Base-by-base conservation (phyloP, 768 basidiomycete genomes). In the Leccinum variicolor region DNA sequence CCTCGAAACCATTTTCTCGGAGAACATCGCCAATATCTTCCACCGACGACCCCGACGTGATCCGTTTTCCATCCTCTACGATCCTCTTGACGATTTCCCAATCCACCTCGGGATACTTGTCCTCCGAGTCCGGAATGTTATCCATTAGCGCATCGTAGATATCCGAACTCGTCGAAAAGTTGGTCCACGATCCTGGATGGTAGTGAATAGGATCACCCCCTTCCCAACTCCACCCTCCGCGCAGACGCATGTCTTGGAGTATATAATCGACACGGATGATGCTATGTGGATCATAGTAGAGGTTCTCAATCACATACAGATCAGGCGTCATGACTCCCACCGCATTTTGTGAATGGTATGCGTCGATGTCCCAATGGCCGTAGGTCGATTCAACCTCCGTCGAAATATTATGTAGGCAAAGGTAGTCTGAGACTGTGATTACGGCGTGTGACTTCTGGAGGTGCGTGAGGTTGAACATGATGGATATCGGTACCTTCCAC, bases 391-490 rank as follows among this genome's bases (percentile, higher is more conserved):
- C 80, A 23, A 62, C 25, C 13, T 61, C 59, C 2, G 63, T 61
- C 3, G 71, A 67, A 13, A 74, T 69, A 23, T 69, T 68, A 45
- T 81, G 75, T 26, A 80, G 64, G 15, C 73, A 71, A 59, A 80
- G 64, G 56, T 77, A 81, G 26, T 79, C 80, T 6, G 73, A 65
- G 21, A 72, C 68, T 3, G 75, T 74, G 59, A 80, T 62, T 21
- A 80, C 71, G 8, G 74, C 61, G 29, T 79, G 72, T 0, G 66
- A 62, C 48, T 65, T 55, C 43, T 68, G 74, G 19, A 80, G 67
- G 56, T 73, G 71, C 3, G 77, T 72, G 15, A 80, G 50, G 63
- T 81, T 75, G 58, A 80, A 68, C 80, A 80, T 80, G 57, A 73
- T 8, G 50, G 70, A 66, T 50, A 71, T 71, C 2, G 72, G 70